These are phyloP conservation scores for Penicillium waksmanii DNA, from an alignment of 495 filamentous ascomycete genomes.

Conservation along the genomic window DNA sequence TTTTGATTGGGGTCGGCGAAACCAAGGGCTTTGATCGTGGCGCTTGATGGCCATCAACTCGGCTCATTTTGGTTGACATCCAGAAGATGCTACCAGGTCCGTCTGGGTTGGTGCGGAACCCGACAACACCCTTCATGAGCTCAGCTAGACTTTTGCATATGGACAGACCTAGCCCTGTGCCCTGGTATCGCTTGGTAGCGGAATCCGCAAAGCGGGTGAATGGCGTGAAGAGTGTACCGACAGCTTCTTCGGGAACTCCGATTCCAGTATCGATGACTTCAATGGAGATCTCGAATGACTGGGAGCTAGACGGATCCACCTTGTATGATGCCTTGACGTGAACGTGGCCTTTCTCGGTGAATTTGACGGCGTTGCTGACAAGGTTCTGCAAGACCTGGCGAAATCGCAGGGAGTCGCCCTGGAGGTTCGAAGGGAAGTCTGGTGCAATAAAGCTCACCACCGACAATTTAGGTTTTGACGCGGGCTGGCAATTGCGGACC, in stretches of 20 bases:
- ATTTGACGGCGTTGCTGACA: conserved; percentile 88
- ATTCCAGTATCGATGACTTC: conserved; percentile 80
- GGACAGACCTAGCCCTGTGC: conserved; percentile 79
- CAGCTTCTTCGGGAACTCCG: conserved; percentile 76
- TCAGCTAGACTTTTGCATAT: conserved; percentile 82
- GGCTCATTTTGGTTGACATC: conserved; percentile 57
- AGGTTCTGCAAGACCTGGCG: conserved; percentile 86
- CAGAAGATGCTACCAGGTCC: conserved; percentile 61
- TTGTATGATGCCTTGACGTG: conserved; percentile 58
- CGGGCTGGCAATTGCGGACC: conserved; percentile 53
- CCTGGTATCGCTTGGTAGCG: conserved; percentile 74
- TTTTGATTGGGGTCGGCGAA: background rate
- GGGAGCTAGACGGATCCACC: conserved; percentile 40
- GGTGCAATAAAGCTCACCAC: conserved; percentile 54
- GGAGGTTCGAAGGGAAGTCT: conserved; percentile 41
- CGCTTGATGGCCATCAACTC: conserved; percentile 27
- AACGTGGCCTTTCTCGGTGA: conserved; percentile 74
- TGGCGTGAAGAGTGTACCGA: conserved; percentile 76
- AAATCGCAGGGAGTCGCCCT: conserved; percentile 77
- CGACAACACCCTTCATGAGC: conserved; percentile 79
- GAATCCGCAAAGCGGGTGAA: conserved; percentile 86
- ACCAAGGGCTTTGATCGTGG: background rate
- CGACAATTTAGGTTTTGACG: conserved; percentile 60
- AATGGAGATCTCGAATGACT: conserved; percentile 50
- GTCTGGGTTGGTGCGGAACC: conserved; percentile 56